Evolutionary conservation across 2,329 filamentous ascomycete genomes (phyloP).

Genomic region (Fusarium lateritium): DNA sequence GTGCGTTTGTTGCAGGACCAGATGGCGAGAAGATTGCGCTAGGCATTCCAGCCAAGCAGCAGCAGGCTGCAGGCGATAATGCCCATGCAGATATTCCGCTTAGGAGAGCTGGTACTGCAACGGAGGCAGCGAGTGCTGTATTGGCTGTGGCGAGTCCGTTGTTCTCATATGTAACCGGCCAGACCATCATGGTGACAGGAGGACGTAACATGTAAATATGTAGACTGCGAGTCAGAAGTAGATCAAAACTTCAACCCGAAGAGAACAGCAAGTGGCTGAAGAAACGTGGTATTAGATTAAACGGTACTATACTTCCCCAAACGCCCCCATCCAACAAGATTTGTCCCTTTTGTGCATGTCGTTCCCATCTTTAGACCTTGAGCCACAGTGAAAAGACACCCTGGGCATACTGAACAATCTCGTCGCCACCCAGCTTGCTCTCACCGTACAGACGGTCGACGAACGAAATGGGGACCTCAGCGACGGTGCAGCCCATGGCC

Average conservation of each 20-base stretch:
- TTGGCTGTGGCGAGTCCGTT: slow-evolving; percentile 85
- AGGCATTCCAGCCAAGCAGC: slow-evolving; percentile 78
- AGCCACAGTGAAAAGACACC: slow-evolving; percentile 84
- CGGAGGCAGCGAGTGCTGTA: slow-evolving; percentile 84
- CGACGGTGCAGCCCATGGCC: slow-evolving; percentile 93
- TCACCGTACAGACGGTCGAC: slow-evolving; percentile 96
- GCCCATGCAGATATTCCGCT: slow-evolving; percentile 81
- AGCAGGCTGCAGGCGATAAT: slow-evolving; percentile 57
- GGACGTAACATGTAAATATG: slow-evolving; percentile 71
- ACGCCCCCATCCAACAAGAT: slow-evolving; percentile 50
- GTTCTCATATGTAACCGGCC: slow-evolving; percentile 87
- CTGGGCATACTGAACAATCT: slow-evolving; percentile 97
- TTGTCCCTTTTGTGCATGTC: slow-evolving; percentile 44
- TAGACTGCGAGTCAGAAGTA: background rate
- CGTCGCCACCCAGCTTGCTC: slow-evolving; percentile 92
- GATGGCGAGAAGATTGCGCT: slow-evolving; percentile 82
- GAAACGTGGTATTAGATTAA: slow-evolving; percentile 53
- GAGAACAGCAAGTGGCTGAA: slow-evolving; percentile 26
- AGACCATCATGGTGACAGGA: slow-evolving; percentile 89
- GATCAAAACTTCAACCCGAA: background rate
- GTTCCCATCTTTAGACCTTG: slow-evolving; percentile 70
- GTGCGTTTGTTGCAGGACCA: slow-evolving; percentile 82
- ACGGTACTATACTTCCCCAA: slow-evolving; percentile 51
- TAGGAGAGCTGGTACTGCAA: slow-evolving; percentile 80
- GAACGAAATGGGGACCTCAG: slow-evolving; percentile 96